phyloP scores from a whole-genome alignment of 176 grass and related monocot genomes.

The Bonia amplexicaulis region DNA sequence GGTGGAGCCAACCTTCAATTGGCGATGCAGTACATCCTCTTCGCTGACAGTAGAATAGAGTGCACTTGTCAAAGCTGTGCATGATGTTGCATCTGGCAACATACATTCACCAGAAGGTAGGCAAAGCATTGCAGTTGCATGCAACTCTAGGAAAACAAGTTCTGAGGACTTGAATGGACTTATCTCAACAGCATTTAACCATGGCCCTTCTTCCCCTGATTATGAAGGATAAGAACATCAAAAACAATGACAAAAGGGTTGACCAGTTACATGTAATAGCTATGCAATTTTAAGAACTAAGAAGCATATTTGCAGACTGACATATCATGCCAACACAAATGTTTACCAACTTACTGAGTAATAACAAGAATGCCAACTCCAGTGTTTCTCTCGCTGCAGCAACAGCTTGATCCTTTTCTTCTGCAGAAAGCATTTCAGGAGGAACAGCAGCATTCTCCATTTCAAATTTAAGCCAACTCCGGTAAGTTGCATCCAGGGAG shows the following conservation, averaged over 20 bases:
- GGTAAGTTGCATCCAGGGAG: conserved; percentile 92
- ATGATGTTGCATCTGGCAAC: conserved; percentile 84
- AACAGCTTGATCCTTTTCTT: conserved; percentile 74
- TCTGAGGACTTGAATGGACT: conserved; percentile 54
- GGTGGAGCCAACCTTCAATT: conserved; percentile 51
- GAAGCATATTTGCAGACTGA: conserved; percentile 9
- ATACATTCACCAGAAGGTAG: conserved; percentile 86
- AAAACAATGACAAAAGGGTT: neutral
- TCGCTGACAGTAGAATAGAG: conserved; percentile 81
- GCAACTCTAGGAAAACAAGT: conserved; percentile 68
- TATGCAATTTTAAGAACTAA: neutral
- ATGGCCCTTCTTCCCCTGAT: conserved; percentile 72
- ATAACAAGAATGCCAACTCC: conserved; percentile 62
- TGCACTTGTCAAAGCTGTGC: conserved; percentile 85
- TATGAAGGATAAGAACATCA: neutral
- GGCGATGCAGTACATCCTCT: conserved; percentile 68
- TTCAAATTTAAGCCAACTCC: conserved; percentile 89
- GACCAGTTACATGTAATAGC: neutral
- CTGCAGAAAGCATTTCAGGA: conserved; percentile 77
- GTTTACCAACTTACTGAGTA: conserved; percentile 54
- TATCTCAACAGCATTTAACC: conserved; percentile 62
- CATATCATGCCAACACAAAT: neutral
- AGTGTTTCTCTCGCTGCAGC: conserved; percentile 78
- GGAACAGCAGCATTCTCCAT: conserved; percentile 64
- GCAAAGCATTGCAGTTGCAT: conserved; percentile 82